phyloP scores from a whole-genome alignment of 768 basidiomycete species.

The Clavaria fumosa region DNA sequence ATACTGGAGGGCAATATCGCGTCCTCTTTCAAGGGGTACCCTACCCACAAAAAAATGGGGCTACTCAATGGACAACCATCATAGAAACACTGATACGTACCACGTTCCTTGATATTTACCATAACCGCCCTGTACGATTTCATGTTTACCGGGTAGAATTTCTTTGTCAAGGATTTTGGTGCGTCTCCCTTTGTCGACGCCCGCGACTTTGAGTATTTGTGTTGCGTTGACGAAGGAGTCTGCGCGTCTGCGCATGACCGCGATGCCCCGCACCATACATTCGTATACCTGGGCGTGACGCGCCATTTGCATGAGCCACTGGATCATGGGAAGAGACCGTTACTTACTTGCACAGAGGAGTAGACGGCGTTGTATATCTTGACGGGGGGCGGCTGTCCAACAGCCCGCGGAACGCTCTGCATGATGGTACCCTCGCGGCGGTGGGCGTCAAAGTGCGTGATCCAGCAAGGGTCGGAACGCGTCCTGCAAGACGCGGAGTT shows the following conservation, averaged over 20 bases:
- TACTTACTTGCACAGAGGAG: conserved; percentile 63
- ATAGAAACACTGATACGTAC: no score
- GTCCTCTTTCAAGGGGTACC: conserved; percentile 92
- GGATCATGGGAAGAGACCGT: conserved; percentile 6
- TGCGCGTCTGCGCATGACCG: conserved; percentile 90
- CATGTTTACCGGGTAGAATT: conserved; percentile 86
- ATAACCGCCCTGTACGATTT: conserved; percentile 98
- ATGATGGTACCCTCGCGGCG: conserved; percentile 21
- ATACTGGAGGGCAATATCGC: conserved; percentile 84
- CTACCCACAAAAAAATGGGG: conserved; percentile 24
- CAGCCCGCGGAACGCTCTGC: conserved; percentile 31
- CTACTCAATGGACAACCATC: conserved; percentile 1
- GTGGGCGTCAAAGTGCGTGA: conserved; percentile 14
- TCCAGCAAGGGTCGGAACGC: no score
- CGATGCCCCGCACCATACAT: conserved; percentile 96
- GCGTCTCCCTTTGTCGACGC: conserved; percentile 89
- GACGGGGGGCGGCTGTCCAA: conserved; percentile 38
- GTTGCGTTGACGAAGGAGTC: conserved; percentile 98
- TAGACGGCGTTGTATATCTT: conserved; percentile 93
- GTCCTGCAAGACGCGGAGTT: no score
- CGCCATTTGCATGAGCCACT: conserved; percentile 21
- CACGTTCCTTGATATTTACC: conserved; percentile 99
- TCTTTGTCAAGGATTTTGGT: conserved; percentile 98
- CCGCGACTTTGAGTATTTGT: conserved; percentile 97
- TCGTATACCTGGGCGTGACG: conserved; percentile 68